Evolutionary conservation across 768 basidiomycete genomes (phyloP), one percentile per base, ranked within the genome.

Genomic region (Guyanaporus albipodus): DNA sequence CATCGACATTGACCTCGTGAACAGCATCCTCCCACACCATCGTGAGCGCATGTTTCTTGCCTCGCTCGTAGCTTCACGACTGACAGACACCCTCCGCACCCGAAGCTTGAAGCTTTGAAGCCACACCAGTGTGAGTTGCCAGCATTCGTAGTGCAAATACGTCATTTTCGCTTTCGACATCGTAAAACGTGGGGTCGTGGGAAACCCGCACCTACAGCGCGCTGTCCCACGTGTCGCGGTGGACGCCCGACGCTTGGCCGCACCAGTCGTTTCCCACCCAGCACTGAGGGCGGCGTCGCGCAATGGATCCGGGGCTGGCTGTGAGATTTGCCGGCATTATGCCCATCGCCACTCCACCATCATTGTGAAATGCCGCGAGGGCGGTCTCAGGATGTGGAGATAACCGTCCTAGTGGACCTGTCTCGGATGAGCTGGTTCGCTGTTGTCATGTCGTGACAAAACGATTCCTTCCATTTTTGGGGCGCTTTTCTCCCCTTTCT

Each of bases 151-250:
- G 42, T 34, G n/a, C 17, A 36, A 49, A 52, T 61, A 66, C 67
- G 57, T 62, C 59, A 68, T 54, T 52, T 52, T 55, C 27, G 24
- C 44, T 49, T 45, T 67, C 41, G 58, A 60, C 69, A 49, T 53
- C 58, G 70, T 56, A 59, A 69, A 72, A 70, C 69, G 70, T 70
- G 69, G 70, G 59, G 59, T 55, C 69, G 69, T 70, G 69, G 57
- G 69, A 72, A 62, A 48, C 6, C 14, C 26, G 33, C 39, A 42
- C 46, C 47, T 52, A 46, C 28, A 29, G 4, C 36, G 43, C 59
- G 59, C 49, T 44, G 44, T n/a, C 35, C 45, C 53, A 53, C 57
- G 45, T 60, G 60, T 31, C 38, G 9, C 23, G 26, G 43, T 29
- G 47, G 46, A 36, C 42, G 10, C n/a, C n/a, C n/a, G n/a, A n/a